Percentiles rank a stretch among this genome's conserved stretches.
Conservation (phyloP, 345 rosid species). For the Citrus sinensis region DNA sequence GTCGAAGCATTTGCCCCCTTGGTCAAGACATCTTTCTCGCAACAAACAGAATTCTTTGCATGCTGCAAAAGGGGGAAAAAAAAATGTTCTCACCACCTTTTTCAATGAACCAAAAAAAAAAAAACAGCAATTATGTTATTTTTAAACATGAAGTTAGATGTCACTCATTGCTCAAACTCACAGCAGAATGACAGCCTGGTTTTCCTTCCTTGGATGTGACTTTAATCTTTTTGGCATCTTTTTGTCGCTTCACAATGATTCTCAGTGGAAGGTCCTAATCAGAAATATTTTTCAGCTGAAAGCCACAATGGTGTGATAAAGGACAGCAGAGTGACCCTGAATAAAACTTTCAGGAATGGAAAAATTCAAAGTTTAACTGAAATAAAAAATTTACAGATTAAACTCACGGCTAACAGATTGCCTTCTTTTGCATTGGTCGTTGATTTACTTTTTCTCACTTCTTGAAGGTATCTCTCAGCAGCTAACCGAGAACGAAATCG, state of each 20-base stretch:
- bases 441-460: not conserved
- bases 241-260: constrained; percentile 4
- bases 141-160: not conserved
- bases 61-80: constrained; percentile 15
- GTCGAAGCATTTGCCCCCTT: constrained; percentile 16
- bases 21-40: not conserved
- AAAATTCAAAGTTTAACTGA: not conserved
- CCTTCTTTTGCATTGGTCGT: constrained; percentile 11
- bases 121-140: not conserved
- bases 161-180: not conserved
- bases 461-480: constrained; percentile 26
- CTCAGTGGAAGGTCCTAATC: constrained; percentile 5
- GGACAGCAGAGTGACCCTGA: not conserved
- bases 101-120: not conserved
- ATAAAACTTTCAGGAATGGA: not conserved
- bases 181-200: not conserved
- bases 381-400: not conserved
- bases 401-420: constrained; percentile 11
- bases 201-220: not conserved
- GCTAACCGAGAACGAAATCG: constrained; percentile 28
- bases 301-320: not conserved
- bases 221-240: not conserved
- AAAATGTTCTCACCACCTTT: not conserved
- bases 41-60: not conserved
- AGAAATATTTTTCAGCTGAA: constrained; percentile 1